phyloP scores from a whole-genome alignment of 192 early-diverging fungal genomes.

The Chytriomyces sp. region DNA sequence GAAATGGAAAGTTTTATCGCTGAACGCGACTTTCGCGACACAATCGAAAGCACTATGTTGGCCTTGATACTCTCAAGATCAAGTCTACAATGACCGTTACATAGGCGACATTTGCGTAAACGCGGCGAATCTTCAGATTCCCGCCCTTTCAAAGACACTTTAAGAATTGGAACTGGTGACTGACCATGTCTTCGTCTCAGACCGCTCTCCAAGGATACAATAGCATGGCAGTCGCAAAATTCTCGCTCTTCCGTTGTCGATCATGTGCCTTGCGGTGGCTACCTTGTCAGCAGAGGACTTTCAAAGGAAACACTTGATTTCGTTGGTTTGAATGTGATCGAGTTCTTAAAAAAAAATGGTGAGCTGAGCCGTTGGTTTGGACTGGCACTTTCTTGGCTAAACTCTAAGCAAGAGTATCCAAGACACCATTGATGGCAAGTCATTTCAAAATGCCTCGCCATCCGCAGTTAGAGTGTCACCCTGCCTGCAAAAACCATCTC shows the following conservation, averaged over 20 bases:
- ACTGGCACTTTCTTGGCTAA: no score
- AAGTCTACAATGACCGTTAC: conserved; percentile 52
- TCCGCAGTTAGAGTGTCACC: no score
- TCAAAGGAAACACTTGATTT: conserved; percentile 45
- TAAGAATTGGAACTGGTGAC: conserved; percentile 28
- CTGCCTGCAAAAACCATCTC: no score
- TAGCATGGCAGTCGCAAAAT: conserved; percentile 55
- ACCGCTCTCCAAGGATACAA: conserved; percentile 55
- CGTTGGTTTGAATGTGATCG: conserved; percentile 47
- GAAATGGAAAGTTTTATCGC: conserved; percentile 48
- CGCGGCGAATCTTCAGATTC: conserved; percentile 1
- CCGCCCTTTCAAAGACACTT: conserved; percentile 42
- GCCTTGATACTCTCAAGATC: conserved; percentile 51
- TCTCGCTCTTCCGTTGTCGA: conserved; percentile 63
- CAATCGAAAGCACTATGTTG: conserved; percentile 39
- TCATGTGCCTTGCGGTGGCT: conserved; percentile 40
- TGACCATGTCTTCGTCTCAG: conserved; percentile 43
- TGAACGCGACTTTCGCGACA: conserved; percentile 44
- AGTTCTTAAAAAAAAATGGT: conserved; percentile 56
- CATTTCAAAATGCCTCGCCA: no score
- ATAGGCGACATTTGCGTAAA: conserved; percentile 46
- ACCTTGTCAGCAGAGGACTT: conserved; percentile 54
- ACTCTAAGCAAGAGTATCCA: no score
- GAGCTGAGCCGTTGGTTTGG: no score
- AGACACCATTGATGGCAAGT: no score